A percentile compares a stretch with the other conserved stretches of the same genome.
Evolutionary conservation across 768 basidiomycete species (phyloP).

Genomic region (Rubroboletus satanas): DNA sequence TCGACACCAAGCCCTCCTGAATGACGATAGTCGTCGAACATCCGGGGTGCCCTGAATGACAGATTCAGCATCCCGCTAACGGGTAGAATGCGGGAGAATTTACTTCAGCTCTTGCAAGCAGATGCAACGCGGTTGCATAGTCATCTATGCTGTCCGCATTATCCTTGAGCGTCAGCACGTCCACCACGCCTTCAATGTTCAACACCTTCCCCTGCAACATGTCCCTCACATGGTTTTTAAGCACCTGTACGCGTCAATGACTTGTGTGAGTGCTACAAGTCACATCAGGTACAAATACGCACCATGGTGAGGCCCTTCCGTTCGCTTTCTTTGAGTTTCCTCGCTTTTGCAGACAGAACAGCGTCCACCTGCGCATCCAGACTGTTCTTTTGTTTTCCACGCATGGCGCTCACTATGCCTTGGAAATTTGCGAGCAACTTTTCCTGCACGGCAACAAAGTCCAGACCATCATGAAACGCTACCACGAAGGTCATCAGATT

Average conservation of each 20-base stretch:
- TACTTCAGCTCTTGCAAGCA: constrained; percentile 57
- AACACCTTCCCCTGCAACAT: constrained; percentile 74
- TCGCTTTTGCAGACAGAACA: constrained; percentile 54
- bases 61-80: constrained; percentile 1
- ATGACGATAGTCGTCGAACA: constrained; percentile 61
- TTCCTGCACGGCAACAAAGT: constrained; percentile 84
- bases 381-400: constrained; percentile 54
- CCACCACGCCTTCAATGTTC: constrained; percentile 74
- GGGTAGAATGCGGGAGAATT: constrained; percentile 10
- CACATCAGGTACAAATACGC: background rate
- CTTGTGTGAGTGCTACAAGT: background rate
- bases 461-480: constrained; percentile 86
- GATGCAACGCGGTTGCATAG: constrained; percentile 63
- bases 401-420: constrained; percentile 41
- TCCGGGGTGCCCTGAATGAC: constrained; percentile 61
- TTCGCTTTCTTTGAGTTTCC: constrained; percentile 35
- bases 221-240: constrained; percentile 63
- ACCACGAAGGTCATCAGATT: constrained; percentile 6
- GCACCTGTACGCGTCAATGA: constrained; percentile 42
- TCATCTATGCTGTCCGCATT: constrained; percentile 58
- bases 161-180: constrained; percentile 83
- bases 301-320: constrained; percentile 48
- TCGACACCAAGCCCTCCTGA: constrained; percentile 80
- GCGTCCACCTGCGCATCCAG: constrained; percentile 66
- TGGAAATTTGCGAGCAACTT: constrained; percentile 61